These are phyloP conservation scores for Eucalyptus lansdowneana DNA, from an alignment of 345 rosid species.

Conservation along the genomic window DNA sequence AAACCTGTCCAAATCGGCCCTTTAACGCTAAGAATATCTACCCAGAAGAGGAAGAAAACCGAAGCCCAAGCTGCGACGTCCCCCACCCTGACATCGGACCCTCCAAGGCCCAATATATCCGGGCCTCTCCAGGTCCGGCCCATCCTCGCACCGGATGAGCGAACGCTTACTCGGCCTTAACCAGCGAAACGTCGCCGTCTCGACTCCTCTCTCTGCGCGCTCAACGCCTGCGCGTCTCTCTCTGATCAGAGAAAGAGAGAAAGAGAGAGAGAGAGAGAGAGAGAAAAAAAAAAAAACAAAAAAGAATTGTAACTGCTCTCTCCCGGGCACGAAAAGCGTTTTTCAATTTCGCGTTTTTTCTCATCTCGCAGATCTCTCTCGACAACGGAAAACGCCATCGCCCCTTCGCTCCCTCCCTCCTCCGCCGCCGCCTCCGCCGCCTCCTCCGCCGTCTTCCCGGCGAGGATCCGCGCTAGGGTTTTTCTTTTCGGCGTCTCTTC, in stretches of 20 bases:
- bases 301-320: background rate
- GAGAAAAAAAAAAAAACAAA: rapidly evolving
- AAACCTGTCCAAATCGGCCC: background rate
- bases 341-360: background rate
- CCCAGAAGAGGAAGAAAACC: background rate
- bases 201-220: background rate
- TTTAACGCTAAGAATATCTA: background rate
- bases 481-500: background rate
- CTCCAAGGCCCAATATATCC: background rate
- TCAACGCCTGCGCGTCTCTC: background rate
- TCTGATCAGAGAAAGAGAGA: background rate
- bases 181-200: background rate
- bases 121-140: background rate
- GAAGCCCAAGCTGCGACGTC: background rate
- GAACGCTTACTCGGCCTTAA: background rate
- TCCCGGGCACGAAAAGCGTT: background rate
- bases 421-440: background rate
- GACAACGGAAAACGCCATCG: background rate
- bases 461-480: background rate
- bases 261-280: background rate
- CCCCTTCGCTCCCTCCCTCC: background rate
- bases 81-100: background rate
- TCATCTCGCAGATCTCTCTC: background rate
- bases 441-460: background rate
- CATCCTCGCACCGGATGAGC: background rate